Conservation (phyloP, 1,139 yeast species). For the Taphrina deformans region DNA sequence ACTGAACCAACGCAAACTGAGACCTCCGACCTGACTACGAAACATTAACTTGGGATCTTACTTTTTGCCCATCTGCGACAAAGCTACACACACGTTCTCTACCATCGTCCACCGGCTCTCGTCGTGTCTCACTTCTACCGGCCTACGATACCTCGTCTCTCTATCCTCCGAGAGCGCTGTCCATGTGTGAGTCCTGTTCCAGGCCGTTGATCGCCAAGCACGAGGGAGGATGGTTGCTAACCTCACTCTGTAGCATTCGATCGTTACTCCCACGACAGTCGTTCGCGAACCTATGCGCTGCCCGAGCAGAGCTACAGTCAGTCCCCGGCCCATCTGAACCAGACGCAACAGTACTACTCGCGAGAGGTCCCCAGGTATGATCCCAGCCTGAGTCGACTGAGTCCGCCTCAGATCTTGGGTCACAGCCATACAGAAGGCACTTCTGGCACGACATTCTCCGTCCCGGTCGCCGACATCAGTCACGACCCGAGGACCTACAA, state of each 20-base stretch:
- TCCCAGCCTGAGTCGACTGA: conserved; percentile 5
- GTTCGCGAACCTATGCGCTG: neutral
- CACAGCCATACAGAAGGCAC: conserved; percentile 20
- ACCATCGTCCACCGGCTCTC: too few species aligned
- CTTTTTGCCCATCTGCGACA: neutral
- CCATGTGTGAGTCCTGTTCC: conserved; percentile 3
- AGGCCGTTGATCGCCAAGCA: neutral
- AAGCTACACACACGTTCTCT: neutral
- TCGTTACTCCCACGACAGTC: conserved; percentile 14
- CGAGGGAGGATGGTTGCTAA: neutral
- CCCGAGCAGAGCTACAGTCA: conserved; percentile 2
- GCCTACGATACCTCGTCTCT: neutral
- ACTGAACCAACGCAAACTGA: neutral
- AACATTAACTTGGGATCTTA: neutral
- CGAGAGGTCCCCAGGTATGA: conserved; percentile 30
- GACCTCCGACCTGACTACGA: conserved; percentile 1
- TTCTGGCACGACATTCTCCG: conserved; percentile 19
- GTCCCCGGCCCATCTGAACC: neutral
- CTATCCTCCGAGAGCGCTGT: neutral
- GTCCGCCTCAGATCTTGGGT: conserved; percentile 13
- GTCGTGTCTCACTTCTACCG: too few species aligned
- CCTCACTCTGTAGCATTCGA: neutral
- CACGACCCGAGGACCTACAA: conserved; percentile 15
- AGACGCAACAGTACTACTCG: conserved; percentile 9
- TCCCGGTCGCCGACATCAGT: conserved; percentile 8